Base-by-base conservation (phyloP, 75 land plant species). In the Picea glauca region DNA sequence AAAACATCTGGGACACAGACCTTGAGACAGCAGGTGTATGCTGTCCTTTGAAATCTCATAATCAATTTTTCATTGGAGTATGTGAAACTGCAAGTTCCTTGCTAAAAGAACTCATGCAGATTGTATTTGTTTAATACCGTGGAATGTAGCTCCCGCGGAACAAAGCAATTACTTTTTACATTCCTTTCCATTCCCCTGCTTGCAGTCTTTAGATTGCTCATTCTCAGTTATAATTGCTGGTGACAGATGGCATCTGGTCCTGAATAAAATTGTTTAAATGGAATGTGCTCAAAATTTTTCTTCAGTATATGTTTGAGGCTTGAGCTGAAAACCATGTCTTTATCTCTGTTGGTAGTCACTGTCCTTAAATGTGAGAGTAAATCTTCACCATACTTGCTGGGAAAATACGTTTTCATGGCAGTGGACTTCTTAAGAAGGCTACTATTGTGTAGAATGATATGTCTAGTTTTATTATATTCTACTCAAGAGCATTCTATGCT, bases 1-100 rank as follows among this genome's bases (percentile, higher is more conserved):
- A 40, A 35, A 64, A 64, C 35, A 64, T 32, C 4, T 64, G 67
- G 17, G 67, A 31, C n/a, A 66, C 30, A 40, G 23, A 5, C 8
- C 13, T 20, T 70, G 26, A 70, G 23, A 70, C 23, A 70, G 7
- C 18, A 38, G 35, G 40, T 6, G 70, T 32, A 66, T 14, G 20
- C 70, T 66, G 70, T 20, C 70, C 35, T 38, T 70, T 70, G 54
- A 43, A 70, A 43, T 70, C 23, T 8, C 23, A 70, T n/a, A 70
- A 46, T 2, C 11, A 11, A 43, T 9, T 21, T 70, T 11, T 70
- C 70, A n/a, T 70, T 70, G n/a, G 74, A 43, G 74, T 9, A 18
- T 35, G 13, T 67, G 33, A 70, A 43, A 43, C 43, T n/a, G 13
- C 74, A 20, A 9, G 13, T 70, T 43, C 13, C 26, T 70, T 70